Conservation (phyloP, 1,284 basidiomycete species). For the Exobasidium cylindrosporum region DNA sequence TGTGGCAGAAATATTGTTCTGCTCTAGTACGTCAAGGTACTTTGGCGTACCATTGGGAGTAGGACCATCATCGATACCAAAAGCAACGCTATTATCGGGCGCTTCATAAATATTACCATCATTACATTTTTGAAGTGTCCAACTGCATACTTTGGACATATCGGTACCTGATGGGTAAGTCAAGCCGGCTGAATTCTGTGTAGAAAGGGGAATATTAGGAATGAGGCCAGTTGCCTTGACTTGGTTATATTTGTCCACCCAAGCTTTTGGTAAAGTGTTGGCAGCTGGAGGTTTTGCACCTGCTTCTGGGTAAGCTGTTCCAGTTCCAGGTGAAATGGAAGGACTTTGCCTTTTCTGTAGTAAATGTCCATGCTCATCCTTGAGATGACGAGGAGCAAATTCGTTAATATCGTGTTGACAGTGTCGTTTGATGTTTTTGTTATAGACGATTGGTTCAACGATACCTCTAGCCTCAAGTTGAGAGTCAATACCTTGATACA, state of each 20-base stretch:
- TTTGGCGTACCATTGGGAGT: slow-evolving; percentile 57
- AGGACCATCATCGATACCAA: slow-evolving; percentile 70
- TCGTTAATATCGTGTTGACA: background rate
- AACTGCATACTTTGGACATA: slow-evolving; percentile 36
- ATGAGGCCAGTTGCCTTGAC: slow-evolving; percentile 70
- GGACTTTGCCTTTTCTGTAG: slow-evolving; percentile 4
- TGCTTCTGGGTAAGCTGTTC: slow-evolving; percentile 37
- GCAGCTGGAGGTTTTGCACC: slow-evolving; percentile 30
- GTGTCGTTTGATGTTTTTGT: background rate
- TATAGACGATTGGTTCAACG: background rate
- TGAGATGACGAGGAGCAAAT: background rate
- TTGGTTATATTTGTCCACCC: slow-evolving; percentile 65
- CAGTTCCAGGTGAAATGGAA: slow-evolving; percentile 22
- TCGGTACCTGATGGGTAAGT: slow-evolving; percentile 36
- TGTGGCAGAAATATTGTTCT: slow-evolving; percentile 60
- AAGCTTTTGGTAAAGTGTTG: slow-evolving; percentile 56
- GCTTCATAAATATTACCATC: slow-evolving; percentile 42
- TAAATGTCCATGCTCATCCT: background rate
- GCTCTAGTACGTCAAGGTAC: slow-evolving; percentile 65
- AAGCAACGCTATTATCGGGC: slow-evolving; percentile 33
- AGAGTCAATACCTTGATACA: slow-evolving; percentile 3
- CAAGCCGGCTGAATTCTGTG: slow-evolving; percentile 31
- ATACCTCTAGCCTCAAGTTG: background rate
- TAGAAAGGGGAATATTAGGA: slow-evolving; percentile 65
- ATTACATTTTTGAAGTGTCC: slow-evolving; percentile 39